Percentiles rank a stretch among this genome's conserved stretches.
Conservation (phyloP, 148 eudicot species). For the Chenopodium suecicum region DNA sequence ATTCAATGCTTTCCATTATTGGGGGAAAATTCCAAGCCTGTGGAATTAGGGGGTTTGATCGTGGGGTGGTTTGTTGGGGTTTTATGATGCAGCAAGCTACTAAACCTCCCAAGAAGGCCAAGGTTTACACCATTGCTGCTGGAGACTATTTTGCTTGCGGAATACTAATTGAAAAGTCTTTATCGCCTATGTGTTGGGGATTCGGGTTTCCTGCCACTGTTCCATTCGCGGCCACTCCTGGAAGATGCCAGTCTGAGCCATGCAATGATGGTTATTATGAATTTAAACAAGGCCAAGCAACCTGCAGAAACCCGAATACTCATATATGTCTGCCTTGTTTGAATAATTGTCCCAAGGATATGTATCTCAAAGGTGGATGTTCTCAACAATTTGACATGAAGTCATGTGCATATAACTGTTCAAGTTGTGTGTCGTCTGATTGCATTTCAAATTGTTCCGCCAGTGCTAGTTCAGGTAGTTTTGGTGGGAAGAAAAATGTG, state of each 20-base stretch:
- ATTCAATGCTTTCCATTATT: conserved; percentile 64
- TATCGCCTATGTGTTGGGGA: conserved; percentile 80
- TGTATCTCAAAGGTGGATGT: conserved; percentile 50
- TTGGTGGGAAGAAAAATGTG: conserved; percentile 31
- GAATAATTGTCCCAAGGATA: conserved; percentile 55
- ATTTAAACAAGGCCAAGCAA: conserved; percentile 41
- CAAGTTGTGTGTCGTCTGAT: conserved; percentile 54
- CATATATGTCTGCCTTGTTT: conserved; percentile 71
- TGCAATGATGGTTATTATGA: conserved; percentile 55
- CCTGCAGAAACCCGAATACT: conserved; percentile 53
- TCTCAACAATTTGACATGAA: conserved; percentile 37
- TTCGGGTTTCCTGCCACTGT: conserved; percentile 61
- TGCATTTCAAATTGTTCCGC: conserved; percentile 58
- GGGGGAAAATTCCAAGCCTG: conserved; percentile 90
- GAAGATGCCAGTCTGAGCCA: conserved; percentile 48
- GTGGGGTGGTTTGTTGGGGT: conserved; percentile 81
- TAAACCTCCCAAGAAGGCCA: conserved; percentile 48
- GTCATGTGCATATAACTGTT: conserved; percentile 58
- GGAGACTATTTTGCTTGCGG: conserved; percentile 98
- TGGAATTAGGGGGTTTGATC: conserved; percentile 64
- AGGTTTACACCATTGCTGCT: conserved; percentile 58
- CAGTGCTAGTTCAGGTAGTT: conserved; percentile 5
- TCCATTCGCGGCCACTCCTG: conserved; percentile 69
- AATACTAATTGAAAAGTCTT: conserved; percentile 44
- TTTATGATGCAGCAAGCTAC: conserved; percentile 47